Evolutionary conservation across 495 filamentous ascomycete genomes (phyloP).

Genomic region (Astrocystis sublimbata): DNA sequence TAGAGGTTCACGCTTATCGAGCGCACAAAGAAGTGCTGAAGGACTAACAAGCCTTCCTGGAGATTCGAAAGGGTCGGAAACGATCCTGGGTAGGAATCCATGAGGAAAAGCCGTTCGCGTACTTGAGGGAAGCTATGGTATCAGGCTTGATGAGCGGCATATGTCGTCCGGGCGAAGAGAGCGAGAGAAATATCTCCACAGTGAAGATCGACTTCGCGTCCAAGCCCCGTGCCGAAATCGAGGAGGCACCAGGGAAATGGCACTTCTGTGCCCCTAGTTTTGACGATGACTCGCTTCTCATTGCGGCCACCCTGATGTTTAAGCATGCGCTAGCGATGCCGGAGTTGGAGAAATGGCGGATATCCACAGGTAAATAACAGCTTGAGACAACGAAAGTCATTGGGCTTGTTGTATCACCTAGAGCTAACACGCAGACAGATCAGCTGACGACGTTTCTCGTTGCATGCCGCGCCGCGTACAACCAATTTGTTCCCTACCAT

Average conservation of each 20-base stretch:
- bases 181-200: slow-evolving; percentile 41
- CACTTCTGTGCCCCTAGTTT: slow-evolving; percentile 86
- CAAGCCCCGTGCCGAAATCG: slow-evolving; percentile 63
- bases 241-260: slow-evolving; percentile 75
- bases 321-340: slow-evolving; percentile 84
- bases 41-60: slow-evolving; percentile 66
- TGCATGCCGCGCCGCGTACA: slow-evolving; percentile 85
- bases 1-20: slow-evolving; percentile 81
- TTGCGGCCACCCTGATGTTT: slow-evolving; percentile 78
- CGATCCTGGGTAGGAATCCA: slow-evolving; percentile 91
- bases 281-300: slow-evolving; percentile 82
- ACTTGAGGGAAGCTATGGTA: slow-evolving; percentile 83
- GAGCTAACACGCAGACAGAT: slow-evolving; percentile 43
- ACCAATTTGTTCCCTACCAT: slow-evolving; percentile 95
- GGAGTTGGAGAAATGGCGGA: slow-evolving; percentile 74
- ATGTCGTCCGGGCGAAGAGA: slow-evolving; percentile 64
- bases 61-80: slow-evolving; percentile 69
- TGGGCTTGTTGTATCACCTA: slow-evolving; percentile 14
- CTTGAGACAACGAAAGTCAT: not conserved
- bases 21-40: slow-evolving; percentile 68
- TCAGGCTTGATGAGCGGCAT: slow-evolving; percentile 90
- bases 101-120: slow-evolving; percentile 83
- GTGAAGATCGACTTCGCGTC: slow-evolving; percentile 51
- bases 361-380: slow-evolving; percentile 61
- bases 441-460: slow-evolving; percentile 78